phyloP scores from a whole-genome alignment of 306 rosid species.

The Quercus dentata region DNA sequence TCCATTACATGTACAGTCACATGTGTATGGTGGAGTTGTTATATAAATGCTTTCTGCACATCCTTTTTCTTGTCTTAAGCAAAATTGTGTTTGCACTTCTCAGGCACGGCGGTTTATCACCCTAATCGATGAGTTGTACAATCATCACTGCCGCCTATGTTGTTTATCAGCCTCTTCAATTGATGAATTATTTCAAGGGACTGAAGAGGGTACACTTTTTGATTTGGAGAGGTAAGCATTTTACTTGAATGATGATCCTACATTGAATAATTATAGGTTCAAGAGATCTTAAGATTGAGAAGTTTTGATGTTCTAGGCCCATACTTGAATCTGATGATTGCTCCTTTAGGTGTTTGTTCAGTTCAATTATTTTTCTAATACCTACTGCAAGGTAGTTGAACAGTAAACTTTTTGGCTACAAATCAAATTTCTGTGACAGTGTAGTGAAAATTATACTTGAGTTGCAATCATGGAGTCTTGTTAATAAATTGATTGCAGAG shows the following conservation, averaged over 20 bases:
- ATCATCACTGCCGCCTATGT: conserved; percentile 77
- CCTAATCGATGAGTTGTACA: conserved; percentile 89
- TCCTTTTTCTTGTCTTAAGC: conserved; percentile 11
- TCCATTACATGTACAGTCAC: neutral
- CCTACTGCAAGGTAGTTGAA: neutral
- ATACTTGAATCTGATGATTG: neutral
- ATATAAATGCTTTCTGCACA: neutral
- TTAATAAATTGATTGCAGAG: no score
- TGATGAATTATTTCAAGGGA: conserved; percentile 93
- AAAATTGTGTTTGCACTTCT: conserved; percentile 6
- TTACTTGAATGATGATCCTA: conserved; percentile 4
- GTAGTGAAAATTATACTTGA: no score
- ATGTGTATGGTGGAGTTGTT: neutral
- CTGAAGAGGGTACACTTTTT: conserved; percentile 91
- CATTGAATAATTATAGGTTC: neutral
- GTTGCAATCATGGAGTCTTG: no score
- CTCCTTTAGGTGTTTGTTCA: neutral
- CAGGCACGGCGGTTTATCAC: conserved; percentile 95
- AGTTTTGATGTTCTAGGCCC: conserved; percentile 10
- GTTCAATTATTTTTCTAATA: neutral
- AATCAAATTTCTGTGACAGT: neutral
- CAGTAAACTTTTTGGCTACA: neutral
- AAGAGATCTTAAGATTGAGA: conserved; percentile 1
- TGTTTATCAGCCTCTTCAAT: conserved; percentile 82
- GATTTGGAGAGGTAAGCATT: conserved; percentile 82